Base-by-base conservation (phyloP, 106 monocot genomes). In the Platanthera guangdongensis region DNA sequence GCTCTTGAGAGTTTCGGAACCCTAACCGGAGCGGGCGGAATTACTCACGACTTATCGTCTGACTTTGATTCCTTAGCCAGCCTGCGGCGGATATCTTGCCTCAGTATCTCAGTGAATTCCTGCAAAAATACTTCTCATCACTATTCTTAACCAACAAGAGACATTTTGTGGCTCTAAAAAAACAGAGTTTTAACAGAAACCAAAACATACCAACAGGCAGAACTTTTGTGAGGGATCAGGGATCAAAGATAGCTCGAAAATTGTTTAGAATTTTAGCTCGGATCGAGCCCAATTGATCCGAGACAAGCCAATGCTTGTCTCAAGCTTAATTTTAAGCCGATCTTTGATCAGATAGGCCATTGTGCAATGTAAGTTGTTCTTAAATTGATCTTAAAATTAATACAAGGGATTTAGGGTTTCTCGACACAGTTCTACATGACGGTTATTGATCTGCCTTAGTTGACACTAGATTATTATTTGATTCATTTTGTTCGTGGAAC, bases 51-150 rank as follows among this genome's bases (percentile, higher is more conserved):
- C 14, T 53, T 53, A 53, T 53, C 52, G 13, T 9, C 14, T 14
- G 14, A 53, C 9, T 3, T 12, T 12, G 52, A 53, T 14, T 53
- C 52, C 9, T 3, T 12, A 2, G 59, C 72, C 72, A 72, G 10
- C 5, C 49, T 72, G 10, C 49, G 72, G 8, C 46, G 46, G 51
- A 72, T 51, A 51, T 72, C 72, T 1, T 21, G 72, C 51, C 46
- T 72, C 72, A 72, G 51, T 51, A 72, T 9, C 50, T 72, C 72
- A 8, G 51, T 50, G 72, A 72, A 72, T 19, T 72, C 72, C 72
- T 72, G 51, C 46, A 21, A 50, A 4, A 39, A 47, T 9, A 71
- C 32, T 39, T 30, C 39, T 22, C 14, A 9, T 32, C 67, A 67
- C 10, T 39, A 39, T 4, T 32, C 3, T 12, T 4, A n/a, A 67